A percentile compares a stretch with the other conserved stretches of the same genome.
These are phyloP conservation scores for Metschnikowia drakensbergensis DNA, from an alignment of 805 yeast species.

Conservation along the genomic window DNA sequence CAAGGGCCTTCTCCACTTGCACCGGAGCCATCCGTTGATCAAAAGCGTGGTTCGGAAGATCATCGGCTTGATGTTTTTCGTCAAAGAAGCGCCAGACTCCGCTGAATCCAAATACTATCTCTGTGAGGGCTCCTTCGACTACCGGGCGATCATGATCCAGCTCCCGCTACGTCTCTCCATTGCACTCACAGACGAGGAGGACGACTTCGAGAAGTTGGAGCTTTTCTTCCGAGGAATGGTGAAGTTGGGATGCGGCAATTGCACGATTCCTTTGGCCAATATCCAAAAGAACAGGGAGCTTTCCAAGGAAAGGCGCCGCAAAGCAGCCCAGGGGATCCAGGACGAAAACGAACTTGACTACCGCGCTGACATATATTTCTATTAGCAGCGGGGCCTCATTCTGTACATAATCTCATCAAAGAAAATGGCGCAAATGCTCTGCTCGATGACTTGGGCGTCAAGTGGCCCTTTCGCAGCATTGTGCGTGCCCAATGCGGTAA, in stretches of 20 bases:
- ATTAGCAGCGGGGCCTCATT: background rate
- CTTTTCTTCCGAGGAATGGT: conserved; percentile 23
- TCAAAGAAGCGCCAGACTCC: conserved; percentile 17
- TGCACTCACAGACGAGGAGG: conserved; percentile 19
- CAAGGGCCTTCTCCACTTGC: conserved; percentile 21
- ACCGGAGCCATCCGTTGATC: conserved; percentile 23
- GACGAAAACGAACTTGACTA: conserved; percentile 10
- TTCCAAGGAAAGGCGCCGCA: conserved; percentile 5
- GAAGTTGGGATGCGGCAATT: conserved; percentile 24
- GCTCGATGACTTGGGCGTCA: background rate
- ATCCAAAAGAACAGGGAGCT: conserved; percentile 4
- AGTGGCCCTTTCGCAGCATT: conserved; percentile 6
- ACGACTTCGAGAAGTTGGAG: conserved; percentile 22
- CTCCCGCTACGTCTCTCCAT: conserved; percentile 19
- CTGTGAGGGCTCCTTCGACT: conserved; percentile 21
- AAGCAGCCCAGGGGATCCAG: background rate
- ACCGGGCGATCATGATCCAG: conserved; percentile 24
- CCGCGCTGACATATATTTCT: conserved; percentile 11
- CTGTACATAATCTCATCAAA: background rate
- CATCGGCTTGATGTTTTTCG: conserved; percentile 19
- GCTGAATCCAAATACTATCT: conserved; percentile 17
- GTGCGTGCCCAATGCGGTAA: conserved; percentile 15
- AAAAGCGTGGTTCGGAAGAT: conserved; percentile 15
- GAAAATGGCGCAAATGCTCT: background rate
- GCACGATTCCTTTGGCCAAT: conserved; percentile 9